A percentile compares a stretch with the other conserved stretches of the same genome.
Conservation (phyloP, 352 stramenopile genomes). For the Phytophthora citricola region DNA sequence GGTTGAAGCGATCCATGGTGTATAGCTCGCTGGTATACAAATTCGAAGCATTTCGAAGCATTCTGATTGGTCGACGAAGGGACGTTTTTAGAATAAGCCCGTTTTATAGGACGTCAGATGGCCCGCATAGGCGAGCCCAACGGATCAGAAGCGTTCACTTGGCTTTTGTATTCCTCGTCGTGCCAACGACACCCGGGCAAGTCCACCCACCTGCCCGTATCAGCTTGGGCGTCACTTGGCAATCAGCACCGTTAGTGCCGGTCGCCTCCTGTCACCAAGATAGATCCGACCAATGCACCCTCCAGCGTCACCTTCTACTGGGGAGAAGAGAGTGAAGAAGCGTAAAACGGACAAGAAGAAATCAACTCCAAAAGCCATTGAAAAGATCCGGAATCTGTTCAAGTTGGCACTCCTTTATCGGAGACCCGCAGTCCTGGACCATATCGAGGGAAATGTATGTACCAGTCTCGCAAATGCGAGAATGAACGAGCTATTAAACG, state of each 20-base stretch:
- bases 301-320: background rate
- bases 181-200: constrained; percentile 15
- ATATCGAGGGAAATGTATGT: constrained; percentile 75
- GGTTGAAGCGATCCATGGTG: background rate
- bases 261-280: constrained; percentile 9
- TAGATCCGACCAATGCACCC: constrained; percentile 23
- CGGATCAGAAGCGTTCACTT: no score
- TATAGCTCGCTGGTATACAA: constrained; percentile 2
- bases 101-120: constrained; percentile 1
- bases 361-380: background rate
- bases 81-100: background rate
- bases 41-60: constrained; percentile 4
- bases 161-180: background rate
- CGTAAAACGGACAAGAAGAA: constrained; percentile 15
- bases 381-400: background rate
- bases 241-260: constrained; percentile 15
- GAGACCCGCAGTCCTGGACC: constrained; percentile 20
- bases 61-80: constrained; percentile 29
- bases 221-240: constrained; percentile 25
- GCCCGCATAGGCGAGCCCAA: no score
- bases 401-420: background rate
- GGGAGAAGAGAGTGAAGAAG: constrained; percentile 12
- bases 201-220: constrained; percentile 35
- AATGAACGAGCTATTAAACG: constrained; percentile 82
- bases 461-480: constrained; percentile 83